Percentiles rank a stretch among this genome's conserved stretches.
Conservation (phyloP, 169 alveolate species). For the Plasmodium gaboni region DNA sequence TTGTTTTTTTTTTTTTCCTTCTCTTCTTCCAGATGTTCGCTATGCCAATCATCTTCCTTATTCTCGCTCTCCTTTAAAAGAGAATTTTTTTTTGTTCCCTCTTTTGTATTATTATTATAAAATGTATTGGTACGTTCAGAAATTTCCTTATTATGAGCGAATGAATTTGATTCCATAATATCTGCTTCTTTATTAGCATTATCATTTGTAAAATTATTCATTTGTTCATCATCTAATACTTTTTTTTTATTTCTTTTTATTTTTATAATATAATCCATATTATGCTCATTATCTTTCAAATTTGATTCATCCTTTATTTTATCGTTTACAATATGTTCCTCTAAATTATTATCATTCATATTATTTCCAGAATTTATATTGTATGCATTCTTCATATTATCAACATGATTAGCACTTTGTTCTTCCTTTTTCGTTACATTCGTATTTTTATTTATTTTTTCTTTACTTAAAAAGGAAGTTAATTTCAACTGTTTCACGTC, state of each 20-base stretch:
- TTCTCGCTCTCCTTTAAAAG: not conserved
- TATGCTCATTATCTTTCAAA: too few relatives aligned
- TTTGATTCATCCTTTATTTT: not conserved
- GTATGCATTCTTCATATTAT: too few relatives aligned
- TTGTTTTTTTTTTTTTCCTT: not conserved
- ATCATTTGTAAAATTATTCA: slow-evolving; percentile 6
- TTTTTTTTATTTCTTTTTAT: slow-evolving; percentile 50
- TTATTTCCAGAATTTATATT: not conserved
- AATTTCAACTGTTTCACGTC: slow-evolving; percentile 46
- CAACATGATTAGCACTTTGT: not conserved
- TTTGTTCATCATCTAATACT: slow-evolving; percentile 51
- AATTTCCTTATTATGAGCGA: too few relatives aligned
- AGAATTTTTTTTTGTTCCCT: not conserved
- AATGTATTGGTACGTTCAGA: not conserved
- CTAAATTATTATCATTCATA: not conserved
- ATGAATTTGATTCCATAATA: too few relatives aligned
- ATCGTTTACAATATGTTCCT: not conserved
- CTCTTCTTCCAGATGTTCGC: not conserved
- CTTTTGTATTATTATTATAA: slow-evolving; percentile 2
- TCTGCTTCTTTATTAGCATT: not conserved
- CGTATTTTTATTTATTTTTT: slow-evolving; percentile 22
- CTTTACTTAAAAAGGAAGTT: slow-evolving; percentile 71
- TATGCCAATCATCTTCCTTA: slow-evolving; percentile 1
- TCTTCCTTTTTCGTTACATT: slow-evolving; percentile 15
- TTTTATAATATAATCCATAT: not conserved